Base-by-base conservation (phyloP, 352 stramenopile species). In the Globisporangium alternatum region DNA sequence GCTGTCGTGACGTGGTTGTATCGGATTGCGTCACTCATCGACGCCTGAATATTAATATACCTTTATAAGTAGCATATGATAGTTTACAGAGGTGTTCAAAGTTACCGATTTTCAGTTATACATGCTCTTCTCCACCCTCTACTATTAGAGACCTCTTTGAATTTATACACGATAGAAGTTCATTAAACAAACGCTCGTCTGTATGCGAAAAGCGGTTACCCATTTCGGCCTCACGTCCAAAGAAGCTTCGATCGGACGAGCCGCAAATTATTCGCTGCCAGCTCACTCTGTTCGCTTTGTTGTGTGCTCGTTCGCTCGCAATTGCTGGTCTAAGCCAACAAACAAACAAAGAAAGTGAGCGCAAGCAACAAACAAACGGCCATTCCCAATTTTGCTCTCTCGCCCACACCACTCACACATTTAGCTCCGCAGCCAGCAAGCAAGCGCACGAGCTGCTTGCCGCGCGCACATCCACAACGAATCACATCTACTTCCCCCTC, bases 171-270 rank as follows among this genome's bases (percentile, higher is more conserved):
- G 10, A 1, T 4, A 17, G 0, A 0, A 2, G 52, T 57, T 31
- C 5, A 9, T 19, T 45, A 31, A 8, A 30, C 7, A 33, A 25
- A 7, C n/a, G 3, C 5, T 1, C 1, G n/a, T 2, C 19, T 33
- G 49, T 65, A 49, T 65, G 59, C 59, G 59, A 65, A 65, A 65
- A 53, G 47, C 33, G 51, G 28, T 58, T 30, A 51, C 45, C 31
- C 47, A 65, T 52, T 30, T 65, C n/a, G 17, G 58, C 58, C 44
- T 25, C 41, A 39, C 58, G 13, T 43, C 51, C 3, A 28, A 52
- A 62, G 56, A 62, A 62, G 43, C 56, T 62, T 62, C 56, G 56
- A 62, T 55, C 43, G 56, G 56, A 62, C 56, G 56, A 62, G 43
- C 56, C 56, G 39, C 56, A 61, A 61, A 61, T 61, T 61, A 41